Evolutionary conservation across 306 rosid genomes (phyloP).

Genomic region (Prunus mume): DNA sequence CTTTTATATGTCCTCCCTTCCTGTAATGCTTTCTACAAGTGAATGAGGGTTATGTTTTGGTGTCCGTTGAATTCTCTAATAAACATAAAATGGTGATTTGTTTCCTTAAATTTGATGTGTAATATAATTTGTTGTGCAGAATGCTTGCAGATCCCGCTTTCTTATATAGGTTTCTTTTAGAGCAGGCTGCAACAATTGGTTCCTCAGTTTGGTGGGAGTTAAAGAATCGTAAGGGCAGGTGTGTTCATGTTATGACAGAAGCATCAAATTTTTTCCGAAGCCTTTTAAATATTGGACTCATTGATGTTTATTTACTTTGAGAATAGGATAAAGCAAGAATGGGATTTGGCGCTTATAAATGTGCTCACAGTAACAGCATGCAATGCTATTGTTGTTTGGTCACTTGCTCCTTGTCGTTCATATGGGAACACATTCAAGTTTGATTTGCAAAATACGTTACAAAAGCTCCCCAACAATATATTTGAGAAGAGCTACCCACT

Average conservation of each 20-base stretch:
- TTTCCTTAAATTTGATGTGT: conserved; percentile 8
- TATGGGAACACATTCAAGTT: conserved; percentile 90
- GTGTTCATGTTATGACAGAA: conserved; percentile 1
- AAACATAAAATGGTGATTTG: background rate
- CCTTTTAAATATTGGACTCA: conserved; percentile 18
- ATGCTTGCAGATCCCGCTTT: conserved; percentile 98
- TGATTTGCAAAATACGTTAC: conserved; percentile 94
- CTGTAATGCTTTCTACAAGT: background rate
- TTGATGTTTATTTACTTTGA: conserved; percentile 20
- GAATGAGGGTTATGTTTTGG: background rate
- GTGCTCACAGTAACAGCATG: conserved; percentile 94
- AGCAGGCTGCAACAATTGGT: conserved; percentile 81
- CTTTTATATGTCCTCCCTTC: background rate
- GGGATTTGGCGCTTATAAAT: conserved; percentile 94
- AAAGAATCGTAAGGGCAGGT: conserved; percentile 90
- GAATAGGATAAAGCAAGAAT: conserved; percentile 90
- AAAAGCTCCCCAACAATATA: conserved; percentile 96
- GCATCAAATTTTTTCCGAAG: conserved; percentile 15
- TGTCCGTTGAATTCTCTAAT: conserved; percentile 19
- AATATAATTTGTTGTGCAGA: conserved; percentile 48
- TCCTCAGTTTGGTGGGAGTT: conserved; percentile 91
- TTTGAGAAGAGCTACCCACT: conserved; percentile 93
- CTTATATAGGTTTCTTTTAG: conserved; percentile 72
- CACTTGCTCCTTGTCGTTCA: conserved; percentile 97
- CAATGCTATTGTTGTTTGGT: conserved; percentile 97